These are phyloP conservation scores for Plasmodium knowlesi DNA, from an alignment of 169 alveolate genomes.

Conservation along the genomic window DNA sequence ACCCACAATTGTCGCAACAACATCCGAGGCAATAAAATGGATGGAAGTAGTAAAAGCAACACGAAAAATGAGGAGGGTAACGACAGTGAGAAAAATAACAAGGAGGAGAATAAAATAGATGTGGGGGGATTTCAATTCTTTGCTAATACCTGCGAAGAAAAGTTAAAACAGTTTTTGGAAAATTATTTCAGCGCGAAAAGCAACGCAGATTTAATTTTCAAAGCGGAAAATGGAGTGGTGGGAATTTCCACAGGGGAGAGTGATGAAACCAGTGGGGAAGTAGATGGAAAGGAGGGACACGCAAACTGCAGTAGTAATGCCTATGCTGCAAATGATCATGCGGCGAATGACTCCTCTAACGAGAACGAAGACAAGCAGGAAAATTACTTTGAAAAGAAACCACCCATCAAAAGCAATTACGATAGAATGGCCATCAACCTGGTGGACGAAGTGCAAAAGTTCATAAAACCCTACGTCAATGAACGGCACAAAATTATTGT, in stretches of 20 bases:
- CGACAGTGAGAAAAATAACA: constrained; percentile 43
- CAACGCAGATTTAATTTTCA: not conserved
- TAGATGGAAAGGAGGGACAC: not conserved
- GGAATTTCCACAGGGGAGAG: not conserved
- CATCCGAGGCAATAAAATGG: not conserved
- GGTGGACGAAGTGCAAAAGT: constrained; percentile 66
- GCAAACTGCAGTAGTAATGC: not conserved
- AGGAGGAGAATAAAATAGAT: constrained; percentile 49
- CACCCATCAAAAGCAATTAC: constrained; percentile 51
- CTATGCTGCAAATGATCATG: not conserved
- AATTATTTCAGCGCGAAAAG: constrained; percentile 46
- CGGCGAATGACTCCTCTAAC: constrained; percentile 45
- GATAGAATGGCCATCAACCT: constrained; percentile 54
- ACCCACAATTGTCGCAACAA: not conserved
- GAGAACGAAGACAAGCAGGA: constrained; percentile 25
- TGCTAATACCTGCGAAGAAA: constrained; percentile 65
- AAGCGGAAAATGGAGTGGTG: constrained; percentile 16
- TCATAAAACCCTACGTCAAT: constrained; percentile 64
- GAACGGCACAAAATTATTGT: constrained; percentile 71
- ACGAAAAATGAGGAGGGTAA: constrained; percentile 8
- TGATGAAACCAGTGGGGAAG: not conserved
- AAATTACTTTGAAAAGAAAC: constrained; percentile 20
- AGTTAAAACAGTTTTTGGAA: constrained; percentile 36
- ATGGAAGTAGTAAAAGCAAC: constrained; percentile 13
- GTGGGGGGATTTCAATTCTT: constrained; percentile 61